Percentiles rank a stretch among this genome's conserved stretches.
Conservation (phyloP, 164 flowering plant genomes). For the Umbellularia californica region DNA sequence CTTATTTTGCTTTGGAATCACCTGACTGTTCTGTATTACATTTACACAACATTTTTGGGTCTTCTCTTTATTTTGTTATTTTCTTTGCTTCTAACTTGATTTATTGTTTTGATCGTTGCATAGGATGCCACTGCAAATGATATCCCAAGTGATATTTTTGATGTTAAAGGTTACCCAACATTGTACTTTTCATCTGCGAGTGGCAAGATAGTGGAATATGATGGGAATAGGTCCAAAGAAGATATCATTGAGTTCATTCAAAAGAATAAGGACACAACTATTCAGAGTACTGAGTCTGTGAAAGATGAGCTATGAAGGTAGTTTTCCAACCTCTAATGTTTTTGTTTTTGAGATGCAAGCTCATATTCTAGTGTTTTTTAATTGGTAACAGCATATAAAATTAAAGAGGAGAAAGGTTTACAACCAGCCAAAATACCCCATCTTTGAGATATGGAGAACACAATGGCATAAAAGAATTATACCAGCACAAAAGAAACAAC, state of each 20-base stretch:
- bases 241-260: slow-evolving; percentile 61
- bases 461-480: too few relatives aligned
- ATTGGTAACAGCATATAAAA: too few relatives aligned
- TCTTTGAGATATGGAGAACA: too few relatives aligned
- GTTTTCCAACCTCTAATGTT: not conserved
- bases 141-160: slow-evolving; percentile 46
- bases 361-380: too few relatives aligned
- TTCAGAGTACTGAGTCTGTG: slow-evolving; percentile 8
- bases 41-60: too few relatives aligned
- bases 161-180: slow-evolving; percentile 87
- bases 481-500: too few relatives aligned
- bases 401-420: too few relatives aligned
- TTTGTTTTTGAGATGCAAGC: too few relatives aligned
- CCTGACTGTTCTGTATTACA: too few relatives aligned
- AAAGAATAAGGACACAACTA: slow-evolving; percentile 43
- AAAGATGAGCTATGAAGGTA: slow-evolving; percentile 56
- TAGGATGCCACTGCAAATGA: slow-evolving; percentile 95
- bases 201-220: slow-evolving; percentile 54
- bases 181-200: slow-evolving; percentile 63
- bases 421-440: too few relatives aligned
- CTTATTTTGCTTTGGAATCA: too few relatives aligned
- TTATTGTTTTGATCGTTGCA: not conserved
- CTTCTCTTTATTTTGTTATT: too few relatives aligned
- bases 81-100: not conserved
- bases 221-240: slow-evolving; percentile 67